phyloP scores from a whole-genome alignment of 2,329 filamentous ascomycete species.

The Xylariaceae sp. region DNA sequence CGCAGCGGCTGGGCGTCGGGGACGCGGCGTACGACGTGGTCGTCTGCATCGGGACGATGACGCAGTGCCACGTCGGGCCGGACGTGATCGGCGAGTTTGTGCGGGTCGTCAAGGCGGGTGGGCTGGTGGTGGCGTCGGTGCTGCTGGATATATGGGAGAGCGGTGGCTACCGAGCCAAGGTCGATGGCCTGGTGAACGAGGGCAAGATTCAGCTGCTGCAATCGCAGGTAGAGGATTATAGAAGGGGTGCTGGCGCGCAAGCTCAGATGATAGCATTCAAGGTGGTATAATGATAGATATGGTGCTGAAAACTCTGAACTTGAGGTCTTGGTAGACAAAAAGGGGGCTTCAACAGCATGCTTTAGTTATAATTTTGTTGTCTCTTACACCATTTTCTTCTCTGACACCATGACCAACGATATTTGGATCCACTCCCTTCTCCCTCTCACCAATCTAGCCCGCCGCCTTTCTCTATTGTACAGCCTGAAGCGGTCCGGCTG shows the following conservation, averaged over 20 bases:
- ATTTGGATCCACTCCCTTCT: too few relatives aligned
- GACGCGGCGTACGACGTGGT: constrained; percentile 45
- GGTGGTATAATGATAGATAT: background rate
- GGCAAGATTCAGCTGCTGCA: constrained; percentile 9
- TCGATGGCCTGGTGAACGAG: constrained; percentile 31
- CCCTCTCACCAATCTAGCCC: too few relatives aligned
- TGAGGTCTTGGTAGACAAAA: too few relatives aligned
- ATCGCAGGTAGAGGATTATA: constrained; percentile 4
- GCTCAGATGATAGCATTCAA: background rate
- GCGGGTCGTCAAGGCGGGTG: constrained; percentile 41
- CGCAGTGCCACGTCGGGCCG: constrained; percentile 51
- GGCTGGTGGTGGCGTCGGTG: constrained; percentile 47
- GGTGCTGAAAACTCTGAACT: too few relatives aligned
- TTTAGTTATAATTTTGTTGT: too few relatives aligned
- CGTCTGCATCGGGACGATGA: constrained; percentile 51
- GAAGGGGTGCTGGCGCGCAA: background rate
- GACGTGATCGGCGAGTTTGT: constrained; percentile 45
- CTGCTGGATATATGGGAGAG: constrained; percentile 45
- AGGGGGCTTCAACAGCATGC: too few relatives aligned
- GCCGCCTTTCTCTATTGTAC: too few relatives aligned
- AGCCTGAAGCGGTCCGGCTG: background rate
- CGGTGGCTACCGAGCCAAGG: constrained; percentile 42
- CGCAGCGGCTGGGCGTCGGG: constrained; percentile 33
- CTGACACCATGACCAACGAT: too few relatives aligned
- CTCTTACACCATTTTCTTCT: too few relatives aligned